These are phyloP conservation scores for Lotus japonicus DNA, from an alignment of 306 rosid species.

Conservation along the genomic window DNA sequence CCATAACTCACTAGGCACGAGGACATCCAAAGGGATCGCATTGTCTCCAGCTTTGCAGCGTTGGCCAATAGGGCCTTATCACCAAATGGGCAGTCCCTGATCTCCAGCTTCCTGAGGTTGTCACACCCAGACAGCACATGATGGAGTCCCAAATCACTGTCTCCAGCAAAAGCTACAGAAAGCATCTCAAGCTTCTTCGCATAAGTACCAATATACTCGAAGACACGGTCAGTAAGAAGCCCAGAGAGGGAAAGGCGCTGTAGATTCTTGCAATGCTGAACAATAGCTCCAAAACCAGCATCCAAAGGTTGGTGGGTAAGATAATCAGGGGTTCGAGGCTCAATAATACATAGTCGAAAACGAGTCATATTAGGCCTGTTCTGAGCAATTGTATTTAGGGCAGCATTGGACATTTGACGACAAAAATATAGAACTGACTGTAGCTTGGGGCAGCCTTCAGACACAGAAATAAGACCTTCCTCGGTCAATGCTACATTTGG, in stretches of 20 bases:
- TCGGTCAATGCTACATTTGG: constrained; percentile 80
- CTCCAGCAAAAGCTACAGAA: constrained; percentile 95
- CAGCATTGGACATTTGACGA: constrained; percentile 89
- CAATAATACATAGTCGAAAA: constrained; percentile 89
- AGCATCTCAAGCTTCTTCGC: constrained; percentile 96
- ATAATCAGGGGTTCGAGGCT: constrained; percentile 74
- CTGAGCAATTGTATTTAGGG: constrained; percentile 67
- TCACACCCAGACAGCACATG: constrained; percentile 88
- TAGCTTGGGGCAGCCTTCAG: constrained; percentile 95
- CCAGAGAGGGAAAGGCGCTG: constrained; percentile 87
- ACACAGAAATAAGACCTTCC: constrained; percentile 79
- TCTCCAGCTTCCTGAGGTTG: constrained; percentile 91
- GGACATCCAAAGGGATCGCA: constrained; percentile 99
- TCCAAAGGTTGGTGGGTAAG: constrained; percentile 65
- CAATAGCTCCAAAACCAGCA: constrained; percentile 91
- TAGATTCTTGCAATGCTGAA: constrained; percentile 92
- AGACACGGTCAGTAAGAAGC: constrained; percentile 75
- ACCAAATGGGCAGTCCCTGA: constrained; percentile 98
- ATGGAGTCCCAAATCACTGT: constrained; percentile 89
- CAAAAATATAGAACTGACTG: constrained; percentile 91
- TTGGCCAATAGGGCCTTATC: constrained; percentile 96
- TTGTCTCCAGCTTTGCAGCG: constrained; percentile 99
- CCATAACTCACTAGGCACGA: constrained; percentile 87
- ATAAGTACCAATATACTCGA: constrained; percentile 64
- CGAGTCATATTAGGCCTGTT: constrained; percentile 80